A percentile compares a stretch with the other conserved stretches of the same genome.
Conservation (phyloP, 106 monocot genomes). For the Dendrobium huoshanense region DNA sequence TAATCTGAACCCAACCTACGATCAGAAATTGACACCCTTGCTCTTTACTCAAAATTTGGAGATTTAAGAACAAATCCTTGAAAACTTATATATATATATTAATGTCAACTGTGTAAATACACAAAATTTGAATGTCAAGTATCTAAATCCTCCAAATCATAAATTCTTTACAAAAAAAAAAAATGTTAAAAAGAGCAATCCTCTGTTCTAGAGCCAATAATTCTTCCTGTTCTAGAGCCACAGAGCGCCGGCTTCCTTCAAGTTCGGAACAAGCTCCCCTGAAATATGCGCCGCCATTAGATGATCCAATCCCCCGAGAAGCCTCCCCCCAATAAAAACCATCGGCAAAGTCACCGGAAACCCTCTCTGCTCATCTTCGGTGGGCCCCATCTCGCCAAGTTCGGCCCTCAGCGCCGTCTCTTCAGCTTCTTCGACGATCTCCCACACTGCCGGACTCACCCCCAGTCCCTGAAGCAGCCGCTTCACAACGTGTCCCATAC, state of each 20-base stretch:
- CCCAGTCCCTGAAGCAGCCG: slow-evolving; percentile 4
- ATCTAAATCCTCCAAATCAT: background rate
- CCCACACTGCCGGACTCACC: slow-evolving; percentile 8
- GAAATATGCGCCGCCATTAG: slow-evolving; percentile 66
- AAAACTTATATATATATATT: too few species aligned
- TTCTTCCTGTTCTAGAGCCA: slow-evolving; percentile 42
- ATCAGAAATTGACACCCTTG: too few species aligned
- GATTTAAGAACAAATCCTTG: too few species aligned
- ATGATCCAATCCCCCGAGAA: slow-evolving; percentile 57
- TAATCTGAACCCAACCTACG: too few species aligned
- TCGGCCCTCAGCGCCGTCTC: slow-evolving; percentile 10
- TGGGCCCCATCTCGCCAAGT: background rate
- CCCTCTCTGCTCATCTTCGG: background rate
- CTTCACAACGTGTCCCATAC: slow-evolving; percentile 11
- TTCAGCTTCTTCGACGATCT: background rate
- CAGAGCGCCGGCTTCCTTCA: slow-evolving; percentile 68
- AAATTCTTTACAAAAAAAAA: background rate
- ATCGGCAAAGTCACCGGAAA: slow-evolving; percentile 8
- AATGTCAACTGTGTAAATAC: too few species aligned
- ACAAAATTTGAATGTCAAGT: too few species aligned
- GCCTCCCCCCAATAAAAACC: slow-evolving; percentile 63
- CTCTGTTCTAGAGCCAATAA: slow-evolving; percentile 36
- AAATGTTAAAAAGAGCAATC: background rate
- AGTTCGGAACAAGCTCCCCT: slow-evolving; percentile 55
- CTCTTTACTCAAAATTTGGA: too few species aligned